Conservation (phyloP, 306 rosid species). For the Castanopsis chinensis region DNA sequence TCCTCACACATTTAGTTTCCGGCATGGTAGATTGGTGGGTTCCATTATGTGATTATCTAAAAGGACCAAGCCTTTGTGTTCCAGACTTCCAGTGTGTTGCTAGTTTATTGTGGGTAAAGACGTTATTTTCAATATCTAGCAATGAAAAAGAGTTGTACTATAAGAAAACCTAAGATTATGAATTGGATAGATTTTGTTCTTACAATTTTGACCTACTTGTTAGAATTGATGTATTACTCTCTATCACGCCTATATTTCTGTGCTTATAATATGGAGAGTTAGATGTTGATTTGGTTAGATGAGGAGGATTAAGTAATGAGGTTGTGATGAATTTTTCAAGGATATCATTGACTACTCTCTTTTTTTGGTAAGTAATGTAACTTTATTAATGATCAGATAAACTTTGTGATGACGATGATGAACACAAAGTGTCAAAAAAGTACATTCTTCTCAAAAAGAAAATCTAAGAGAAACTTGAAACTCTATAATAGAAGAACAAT, state of each 20-base stretch:
- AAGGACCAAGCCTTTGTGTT: background rate
- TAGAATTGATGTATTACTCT: background rate
- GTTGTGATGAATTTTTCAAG: background rate
- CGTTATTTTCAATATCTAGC: background rate
- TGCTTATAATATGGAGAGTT: background rate
- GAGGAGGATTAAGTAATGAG: background rate
- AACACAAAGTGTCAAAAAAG: no score
- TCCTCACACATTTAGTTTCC: background rate
- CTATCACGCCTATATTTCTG: background rate
- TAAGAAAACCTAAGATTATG: background rate
- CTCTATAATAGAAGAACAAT: no score
- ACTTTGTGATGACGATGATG: no score
- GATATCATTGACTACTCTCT: background rate
- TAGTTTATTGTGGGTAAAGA: background rate
- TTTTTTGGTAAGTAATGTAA: no score
- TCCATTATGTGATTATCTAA: background rate
- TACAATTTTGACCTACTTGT: background rate
- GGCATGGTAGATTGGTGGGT: background rate
- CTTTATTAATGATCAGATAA: no score
- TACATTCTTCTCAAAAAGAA: no score
- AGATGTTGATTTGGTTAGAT: background rate
- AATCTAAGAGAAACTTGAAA: no score
- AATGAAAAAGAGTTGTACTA: background rate
- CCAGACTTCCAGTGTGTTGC: background rate
- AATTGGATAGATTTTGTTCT: background rate